Evolutionary conservation across 2,329 filamentous ascomycete genomes (phyloP).

Genomic region (Penicillium olsonii): DNA sequence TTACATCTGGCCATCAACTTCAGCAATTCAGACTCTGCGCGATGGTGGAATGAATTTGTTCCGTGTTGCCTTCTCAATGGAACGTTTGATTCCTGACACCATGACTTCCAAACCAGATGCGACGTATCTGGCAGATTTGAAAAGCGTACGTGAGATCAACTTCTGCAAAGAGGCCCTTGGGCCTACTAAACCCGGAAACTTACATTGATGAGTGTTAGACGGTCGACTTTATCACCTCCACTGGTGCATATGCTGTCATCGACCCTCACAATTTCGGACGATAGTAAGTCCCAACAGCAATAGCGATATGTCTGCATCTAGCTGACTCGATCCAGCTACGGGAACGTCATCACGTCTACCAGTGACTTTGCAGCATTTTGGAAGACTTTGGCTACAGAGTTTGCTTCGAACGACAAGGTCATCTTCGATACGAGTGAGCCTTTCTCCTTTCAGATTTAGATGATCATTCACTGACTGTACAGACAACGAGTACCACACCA

Average conservation of each 20-base stretch:
- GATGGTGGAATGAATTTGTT: slow-evolving; percentile 27
- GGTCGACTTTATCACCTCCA: slow-evolving; percentile 42
- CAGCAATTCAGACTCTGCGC: slow-evolving; percentile 21
- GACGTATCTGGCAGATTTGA: slow-evolving; percentile 22
- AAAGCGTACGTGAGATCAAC: slow-evolving; percentile 12
- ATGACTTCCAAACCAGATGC: slow-evolving; percentile 22
- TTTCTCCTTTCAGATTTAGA: background rate
- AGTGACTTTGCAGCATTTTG: slow-evolving; percentile 60
- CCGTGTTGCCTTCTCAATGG: slow-evolving; percentile 28
- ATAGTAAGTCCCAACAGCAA: slow-evolving; percentile 15
- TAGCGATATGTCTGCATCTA: slow-evolving; percentile 3
- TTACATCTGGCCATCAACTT: slow-evolving; percentile 25
- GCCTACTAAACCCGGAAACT: background rate
- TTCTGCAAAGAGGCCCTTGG: background rate
- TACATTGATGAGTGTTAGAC: slow-evolving; percentile 16
- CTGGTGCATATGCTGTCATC: slow-evolving; percentile 55
- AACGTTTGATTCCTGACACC: slow-evolving; percentile 20
- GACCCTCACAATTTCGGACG: slow-evolving; percentile 64
- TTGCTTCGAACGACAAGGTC: slow-evolving; percentile 57
- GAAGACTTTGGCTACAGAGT: slow-evolving; percentile 56
- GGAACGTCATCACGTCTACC: slow-evolving; percentile 54
- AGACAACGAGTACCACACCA: slow-evolving; percentile 66
- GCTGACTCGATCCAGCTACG: slow-evolving; percentile 12
- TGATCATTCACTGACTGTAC: background rate
- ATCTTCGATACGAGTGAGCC: slow-evolving; percentile 61